Conservation (phyloP, 176 grass and related monocot species). For the Puccinellia tenuiflora region DNA sequence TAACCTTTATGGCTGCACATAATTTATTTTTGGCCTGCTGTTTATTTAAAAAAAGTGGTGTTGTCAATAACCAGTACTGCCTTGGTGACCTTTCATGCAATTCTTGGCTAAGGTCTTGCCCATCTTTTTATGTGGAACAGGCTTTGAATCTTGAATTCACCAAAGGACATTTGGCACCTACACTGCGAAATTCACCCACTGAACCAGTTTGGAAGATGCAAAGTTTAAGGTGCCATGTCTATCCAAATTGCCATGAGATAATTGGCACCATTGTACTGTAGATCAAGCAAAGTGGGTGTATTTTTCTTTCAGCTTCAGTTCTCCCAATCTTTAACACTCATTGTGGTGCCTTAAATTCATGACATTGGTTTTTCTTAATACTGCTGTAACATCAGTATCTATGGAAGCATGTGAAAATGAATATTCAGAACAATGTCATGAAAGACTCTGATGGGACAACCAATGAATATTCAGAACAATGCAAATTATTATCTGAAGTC, state of each 20-base stretch:
- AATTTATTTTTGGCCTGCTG: too few relatives aligned
- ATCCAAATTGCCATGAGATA: not conserved
- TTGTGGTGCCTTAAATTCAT: not conserved
- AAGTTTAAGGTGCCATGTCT: conserved; percentile 52
- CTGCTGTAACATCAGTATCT: not conserved
- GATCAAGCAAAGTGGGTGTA: not conserved
- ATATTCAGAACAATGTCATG: conserved; percentile 51
- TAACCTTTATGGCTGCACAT: not conserved
- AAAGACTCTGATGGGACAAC: conserved; percentile 6
- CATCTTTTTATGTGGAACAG: conserved; percentile 31
- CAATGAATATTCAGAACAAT: conserved; percentile 45
- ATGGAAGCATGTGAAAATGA: conserved; percentile 74
- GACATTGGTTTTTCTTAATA: not conserved
- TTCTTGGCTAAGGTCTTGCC: not conserved
- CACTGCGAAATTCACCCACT: conserved; percentile 66
- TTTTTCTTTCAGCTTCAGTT: too few relatives aligned
- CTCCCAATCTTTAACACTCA: too few relatives aligned
- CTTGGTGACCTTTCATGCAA: too few relatives aligned
- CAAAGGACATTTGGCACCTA: conserved; percentile 62
- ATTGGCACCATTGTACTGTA: not conserved
- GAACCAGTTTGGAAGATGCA: conserved; percentile 52
- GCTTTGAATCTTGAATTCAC: conserved; percentile 56
- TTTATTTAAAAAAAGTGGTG: too few relatives aligned
- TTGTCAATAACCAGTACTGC: too few relatives aligned
- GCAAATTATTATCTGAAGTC: conserved; percentile 59